Base-by-base conservation (phyloP, 495 filamentous ascomycete species). In the Penicillium desertorum region DNA sequence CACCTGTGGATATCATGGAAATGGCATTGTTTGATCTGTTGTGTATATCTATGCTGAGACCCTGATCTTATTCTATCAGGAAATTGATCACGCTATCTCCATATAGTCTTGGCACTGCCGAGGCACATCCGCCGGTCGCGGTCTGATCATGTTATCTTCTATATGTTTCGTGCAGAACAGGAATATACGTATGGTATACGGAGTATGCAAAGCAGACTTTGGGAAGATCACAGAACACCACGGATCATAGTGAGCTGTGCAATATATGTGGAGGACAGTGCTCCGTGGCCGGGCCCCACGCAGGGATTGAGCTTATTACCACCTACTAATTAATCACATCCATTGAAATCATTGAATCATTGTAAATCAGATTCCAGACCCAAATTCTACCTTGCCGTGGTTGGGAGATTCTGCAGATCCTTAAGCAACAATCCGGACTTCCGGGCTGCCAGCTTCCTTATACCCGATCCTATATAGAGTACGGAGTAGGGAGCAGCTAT, bases 211-310 rank as follows among this genome's bases (percentile, higher is more conserved):
- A 34, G 30, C 30, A 14, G 29, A 11, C 1, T 30, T 30, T 30
- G 30, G 30, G 30, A 34, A 30, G 29, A 46, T 50, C 29, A 29
- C 7, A 20, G 11, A 23, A 37, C 20, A 41, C n/a, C 22, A 46
- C 4, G 9, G 25, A 27, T 45, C 43, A 32, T 48, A 4, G 16
- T 32, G 17, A 19, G 43, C 27, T 12, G 30, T 34, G 11, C 30
- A 32, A 32, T 48, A 19, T 41, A 23, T 19, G 20, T 53, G 57
- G 53, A 63, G 23, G 61, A 63, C 57, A 49, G 61, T 60, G 30
- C 49, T 60, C 61, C 60, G 60, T 52, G 43, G 39, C 27, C 4
- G 32, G 48, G 39, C 12, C 22, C 14, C 44, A 17, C 34, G 19
- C 43, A 58, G 27, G 54, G 36, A 52, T 57, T 19, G 34, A 17